Percentiles rank a stretch among this genome's conserved stretches.
Conservation (phyloP, 2,329 filamentous ascomycete species). For the Ceratocystis diversiconidia region DNA sequence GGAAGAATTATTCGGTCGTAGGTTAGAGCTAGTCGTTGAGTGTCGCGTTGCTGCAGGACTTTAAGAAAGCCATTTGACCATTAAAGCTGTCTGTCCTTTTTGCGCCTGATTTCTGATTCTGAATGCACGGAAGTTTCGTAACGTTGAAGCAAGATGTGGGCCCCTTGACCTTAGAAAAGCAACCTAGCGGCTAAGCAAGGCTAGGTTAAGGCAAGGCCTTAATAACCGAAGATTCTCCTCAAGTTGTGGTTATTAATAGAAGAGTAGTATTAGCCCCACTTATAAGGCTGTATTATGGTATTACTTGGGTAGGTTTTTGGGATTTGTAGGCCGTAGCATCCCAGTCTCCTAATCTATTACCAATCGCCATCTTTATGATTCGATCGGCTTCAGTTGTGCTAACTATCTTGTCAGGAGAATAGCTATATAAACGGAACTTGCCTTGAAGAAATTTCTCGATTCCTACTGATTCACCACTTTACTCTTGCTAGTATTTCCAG, state of each 20-base stretch:
- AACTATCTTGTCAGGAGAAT: background rate
- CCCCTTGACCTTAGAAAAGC: background rate
- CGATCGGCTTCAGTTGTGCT: background rate
- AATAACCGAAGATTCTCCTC: conserved; percentile 1
- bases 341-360: background rate
- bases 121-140: conserved; percentile 3
- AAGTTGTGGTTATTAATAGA: background rate
- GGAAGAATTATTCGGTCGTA: background rate
- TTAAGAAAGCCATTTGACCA: background rate
- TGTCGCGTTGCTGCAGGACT: background rate
- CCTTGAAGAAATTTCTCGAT: too few species aligned
- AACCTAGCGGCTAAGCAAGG: background rate
- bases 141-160: conserved; percentile 1
- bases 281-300: background rate
- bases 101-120: background rate
- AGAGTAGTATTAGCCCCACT: background rate
- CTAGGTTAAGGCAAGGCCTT: background rate
- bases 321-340: background rate
- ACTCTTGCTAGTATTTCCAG: too few species aligned
- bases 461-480: too few species aligned
- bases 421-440: background rate
- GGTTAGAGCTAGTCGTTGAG: background rate
- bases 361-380: conserved; percentile 1
- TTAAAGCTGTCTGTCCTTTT: conserved; percentile 3
- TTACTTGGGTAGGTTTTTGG: background rate